A percentile compares a stretch with the other conserved stretches of the same genome.
phyloP scores from a whole-genome alignment of 1,284 basidiomycete genomes.

The Inonotus hispidus region DNA sequence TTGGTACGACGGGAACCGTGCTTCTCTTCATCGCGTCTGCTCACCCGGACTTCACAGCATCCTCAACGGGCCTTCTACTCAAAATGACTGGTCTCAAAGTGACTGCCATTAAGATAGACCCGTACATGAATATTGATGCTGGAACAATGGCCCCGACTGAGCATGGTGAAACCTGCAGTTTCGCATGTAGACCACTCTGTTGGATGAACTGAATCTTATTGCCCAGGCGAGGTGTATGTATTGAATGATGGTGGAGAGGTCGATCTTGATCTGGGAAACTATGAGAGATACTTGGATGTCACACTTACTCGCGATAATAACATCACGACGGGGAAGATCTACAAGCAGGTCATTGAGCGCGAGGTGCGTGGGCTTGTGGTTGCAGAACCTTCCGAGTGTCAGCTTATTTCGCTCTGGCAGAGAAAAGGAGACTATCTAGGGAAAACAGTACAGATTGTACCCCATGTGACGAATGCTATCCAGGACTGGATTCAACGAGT shows the following conservation, averaged over 20 bases:
- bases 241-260: constrained; percentile 99
- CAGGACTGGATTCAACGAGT: constrained; percentile 99
- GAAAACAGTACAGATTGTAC: constrained; percentile 97
- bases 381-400: neutral
- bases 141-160: constrained; percentile 99
- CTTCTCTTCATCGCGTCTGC: constrained; percentile 19
- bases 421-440: constrained; percentile 95
- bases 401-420: constrained; percentile 35
- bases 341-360: constrained; percentile 94
- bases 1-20: constrained; percentile 54
- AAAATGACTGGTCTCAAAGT: constrained; percentile 96
- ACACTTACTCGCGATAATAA: constrained; percentile 95
- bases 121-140: constrained; percentile 99
- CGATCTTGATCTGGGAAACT: constrained; percentile 97
- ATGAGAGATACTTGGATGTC: constrained; percentile 96
- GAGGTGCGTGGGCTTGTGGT: constrained; percentile 58
- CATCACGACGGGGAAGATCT: constrained; percentile 98
- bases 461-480: constrained; percentile 94
- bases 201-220: constrained; percentile 21
- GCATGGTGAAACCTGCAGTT: constrained; percentile 64
- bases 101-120: constrained; percentile 99
- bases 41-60: constrained; percentile 52
- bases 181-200: constrained; percentile 17
- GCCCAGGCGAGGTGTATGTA: constrained; percentile 92
- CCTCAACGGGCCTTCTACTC: constrained; percentile 92